A percentile compares a stretch with the other conserved stretches of the same genome.
Evolutionary conservation across 192 early-diverging fungal genomes (phyloP).

Genomic region (Fimicolochytrium jonesii): DNA sequence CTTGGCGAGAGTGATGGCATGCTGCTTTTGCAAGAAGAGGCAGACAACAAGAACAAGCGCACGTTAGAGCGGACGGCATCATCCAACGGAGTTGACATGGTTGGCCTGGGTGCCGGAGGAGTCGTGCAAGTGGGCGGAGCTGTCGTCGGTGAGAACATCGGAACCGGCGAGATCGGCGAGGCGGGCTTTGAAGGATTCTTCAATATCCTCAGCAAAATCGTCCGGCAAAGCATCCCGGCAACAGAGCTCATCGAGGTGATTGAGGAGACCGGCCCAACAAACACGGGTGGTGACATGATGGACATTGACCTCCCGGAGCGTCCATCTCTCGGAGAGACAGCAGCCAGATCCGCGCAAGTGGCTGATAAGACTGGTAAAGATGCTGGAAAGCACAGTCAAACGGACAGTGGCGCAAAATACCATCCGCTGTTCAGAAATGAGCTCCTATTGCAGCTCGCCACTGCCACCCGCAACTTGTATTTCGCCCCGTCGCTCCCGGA

Average conservation of each 20-base stretch:
- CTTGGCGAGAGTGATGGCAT: constrained; percentile 17
- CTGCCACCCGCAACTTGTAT: constrained; percentile 28
- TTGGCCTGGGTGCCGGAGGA: constrained; percentile 18
- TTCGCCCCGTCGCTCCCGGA: constrained; percentile 48
- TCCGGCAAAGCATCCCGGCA: constrained; percentile 14
- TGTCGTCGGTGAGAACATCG: constrained; percentile 46
- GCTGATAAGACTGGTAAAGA: background rate
- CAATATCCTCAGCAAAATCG: constrained; percentile 36
- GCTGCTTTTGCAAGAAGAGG: constrained; percentile 21
- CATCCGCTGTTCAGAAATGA: constrained; percentile 47
- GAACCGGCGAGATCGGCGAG: constrained; percentile 36
- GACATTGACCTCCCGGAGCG: constrained; percentile 12
- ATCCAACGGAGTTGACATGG: background rate
- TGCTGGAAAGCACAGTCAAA: background rate
- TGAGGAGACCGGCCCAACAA: constrained; percentile 27
- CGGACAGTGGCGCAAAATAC: constrained; percentile 6
- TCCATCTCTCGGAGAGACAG: background rate
- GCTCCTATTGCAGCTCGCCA: constrained; percentile 34
- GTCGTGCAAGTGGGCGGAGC: constrained; percentile 50
- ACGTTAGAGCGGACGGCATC: background rate
- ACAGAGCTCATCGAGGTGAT: constrained; percentile 32
- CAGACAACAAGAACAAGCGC: background rate
- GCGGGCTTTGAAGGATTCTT: constrained; percentile 52
- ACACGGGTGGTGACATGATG: background rate
- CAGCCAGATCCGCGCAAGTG: background rate